phyloP scores from a whole-genome alignment of 192 early-diverging fungal species.

The Gaertneriomyces semiglobifer region DNA sequence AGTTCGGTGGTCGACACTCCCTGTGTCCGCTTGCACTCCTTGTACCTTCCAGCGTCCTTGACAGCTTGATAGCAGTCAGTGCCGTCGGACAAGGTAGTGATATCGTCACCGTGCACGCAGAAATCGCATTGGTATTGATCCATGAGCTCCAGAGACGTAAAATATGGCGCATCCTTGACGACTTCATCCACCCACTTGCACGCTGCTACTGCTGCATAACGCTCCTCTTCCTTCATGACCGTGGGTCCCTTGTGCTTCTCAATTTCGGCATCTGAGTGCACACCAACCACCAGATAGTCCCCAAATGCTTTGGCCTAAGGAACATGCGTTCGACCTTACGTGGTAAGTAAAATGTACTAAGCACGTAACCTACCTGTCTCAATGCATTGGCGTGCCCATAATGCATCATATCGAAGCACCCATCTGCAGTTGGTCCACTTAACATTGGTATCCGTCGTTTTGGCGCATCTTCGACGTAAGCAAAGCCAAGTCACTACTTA shows the following conservation, averaged over 20 bases:
- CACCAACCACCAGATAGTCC: conserved; percentile 91
- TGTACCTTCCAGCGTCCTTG: conserved; percentile 92
- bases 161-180: conserved; percentile 88
- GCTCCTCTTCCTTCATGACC: conserved; percentile 93
- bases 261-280: conserved; percentile 93
- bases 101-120: conserved; percentile 97
- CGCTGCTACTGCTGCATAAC: conserved; percentile 89
- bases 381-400: conserved; percentile 90
- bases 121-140: conserved; percentile 87
- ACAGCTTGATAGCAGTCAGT: conserved; percentile 95
- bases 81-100: conserved; percentile 93
- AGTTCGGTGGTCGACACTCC: conserved; percentile 97
- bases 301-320: conserved; percentile 88
- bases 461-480: neutral
- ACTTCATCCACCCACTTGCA: conserved; percentile 98
- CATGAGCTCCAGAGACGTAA: conserved; percentile 80
- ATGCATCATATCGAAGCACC: conserved; percentile 97
- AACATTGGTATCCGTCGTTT: neutral
- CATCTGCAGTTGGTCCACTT: conserved; percentile 60
- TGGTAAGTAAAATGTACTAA: neutral
- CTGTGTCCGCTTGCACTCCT: conserved; percentile 93
- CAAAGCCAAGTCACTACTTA: neutral
- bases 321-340: neutral
- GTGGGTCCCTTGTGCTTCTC: conserved; percentile 93
- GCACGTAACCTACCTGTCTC: conserved; percentile 65